Percentiles rank a stretch among this genome's conserved stretches.
Conservation (phyloP, 805 yeast species). For the Sungouiella thailandica region DNA sequence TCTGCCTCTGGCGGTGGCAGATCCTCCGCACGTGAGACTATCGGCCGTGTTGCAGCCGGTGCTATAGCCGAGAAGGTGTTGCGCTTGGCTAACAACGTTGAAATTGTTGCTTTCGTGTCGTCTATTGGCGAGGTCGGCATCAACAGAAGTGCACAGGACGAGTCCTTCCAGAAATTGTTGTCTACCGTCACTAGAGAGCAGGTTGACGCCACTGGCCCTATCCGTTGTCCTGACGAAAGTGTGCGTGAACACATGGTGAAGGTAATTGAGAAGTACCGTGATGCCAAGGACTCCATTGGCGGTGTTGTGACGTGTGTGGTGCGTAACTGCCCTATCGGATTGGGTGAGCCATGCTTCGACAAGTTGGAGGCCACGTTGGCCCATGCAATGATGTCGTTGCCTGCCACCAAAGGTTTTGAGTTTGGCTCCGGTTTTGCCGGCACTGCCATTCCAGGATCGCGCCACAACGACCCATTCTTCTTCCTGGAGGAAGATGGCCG, state of each 20-base stretch:
- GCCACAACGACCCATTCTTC: slow-evolving; percentile 87
- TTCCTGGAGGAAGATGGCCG: slow-evolving; percentile 53
- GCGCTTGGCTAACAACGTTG: slow-evolving; percentile 70
- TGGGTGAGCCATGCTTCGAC: slow-evolving; percentile 97
- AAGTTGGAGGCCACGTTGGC: slow-evolving; percentile 93
- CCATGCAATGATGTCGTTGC: slow-evolving; percentile 96
- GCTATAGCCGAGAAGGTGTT: slow-evolving; percentile 95
- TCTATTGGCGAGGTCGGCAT: slow-evolving; percentile 80
- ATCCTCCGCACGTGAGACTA: slow-evolving; percentile 95
- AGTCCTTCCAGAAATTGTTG: slow-evolving; percentile 61
- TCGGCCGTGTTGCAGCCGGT: slow-evolving; percentile 98
- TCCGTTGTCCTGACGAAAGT: slow-evolving; percentile 83
- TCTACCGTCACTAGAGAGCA: slow-evolving; percentile 79
- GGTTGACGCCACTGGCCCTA: slow-evolving; percentile 84
- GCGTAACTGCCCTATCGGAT: slow-evolving; percentile 89
- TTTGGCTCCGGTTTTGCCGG: slow-evolving; percentile 96
- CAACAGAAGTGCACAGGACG: slow-evolving; percentile 64
- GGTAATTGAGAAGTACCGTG: slow-evolving; percentile 82
- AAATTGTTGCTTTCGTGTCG: slow-evolving; percentile 95
- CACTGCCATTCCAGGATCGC: slow-evolving; percentile 82
- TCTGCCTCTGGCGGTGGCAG: slow-evolving; percentile 98
- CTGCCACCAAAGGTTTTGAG: slow-evolving; percentile 98
- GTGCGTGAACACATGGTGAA: slow-evolving; percentile 77
- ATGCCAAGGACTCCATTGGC: slow-evolving; percentile 87
- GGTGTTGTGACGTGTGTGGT: slow-evolving; percentile 97